These are phyloP conservation scores for Dipodascopsis uninucleata DNA, from an alignment of 805 yeast species.

Conservation along the genomic window DNA sequence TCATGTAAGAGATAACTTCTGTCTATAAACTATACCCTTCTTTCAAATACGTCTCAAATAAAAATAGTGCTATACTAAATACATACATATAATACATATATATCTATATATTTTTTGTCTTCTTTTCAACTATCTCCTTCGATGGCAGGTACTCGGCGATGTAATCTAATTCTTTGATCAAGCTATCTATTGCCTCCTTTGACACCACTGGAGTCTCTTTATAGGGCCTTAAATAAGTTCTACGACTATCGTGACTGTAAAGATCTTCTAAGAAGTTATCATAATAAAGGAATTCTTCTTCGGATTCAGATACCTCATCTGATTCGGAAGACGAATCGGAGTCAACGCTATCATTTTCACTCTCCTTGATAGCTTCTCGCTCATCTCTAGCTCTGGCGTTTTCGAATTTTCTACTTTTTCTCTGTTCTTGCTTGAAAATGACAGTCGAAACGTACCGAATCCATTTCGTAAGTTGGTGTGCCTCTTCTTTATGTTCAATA, in stretches of 20 bases:
- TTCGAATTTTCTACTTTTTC: background rate
- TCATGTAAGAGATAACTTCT: no score
- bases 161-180: conserved; percentile 9
- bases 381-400: no score
- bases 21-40: no score
- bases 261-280: conserved; percentile 19
- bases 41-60: no score
- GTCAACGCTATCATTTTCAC: conserved; percentile 4
- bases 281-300: background rate
- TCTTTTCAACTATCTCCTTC: conserved; percentile 10
- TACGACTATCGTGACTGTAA: background rate
- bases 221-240: conserved; percentile 1
- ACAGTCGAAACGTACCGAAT: conserved; percentile 9
- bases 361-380: conserved; percentile 1
- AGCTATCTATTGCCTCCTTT: conserved; percentile 12
- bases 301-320: background rate
- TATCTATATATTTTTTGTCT: background rate
- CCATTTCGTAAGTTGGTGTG: conserved; percentile 20
- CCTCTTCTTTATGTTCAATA: conserved; percentile 19
- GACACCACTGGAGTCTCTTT: conserved; percentile 11
- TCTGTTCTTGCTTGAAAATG: conserved; percentile 5
- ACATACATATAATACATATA: background rate
- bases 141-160: conserved; percentile 18
- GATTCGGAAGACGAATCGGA: background rate
- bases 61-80: background rate